These are phyloP conservation scores for Pulveroboletus ravenelii DNA, from an alignment of 768 basidiomycete species.

Conservation along the genomic window DNA sequence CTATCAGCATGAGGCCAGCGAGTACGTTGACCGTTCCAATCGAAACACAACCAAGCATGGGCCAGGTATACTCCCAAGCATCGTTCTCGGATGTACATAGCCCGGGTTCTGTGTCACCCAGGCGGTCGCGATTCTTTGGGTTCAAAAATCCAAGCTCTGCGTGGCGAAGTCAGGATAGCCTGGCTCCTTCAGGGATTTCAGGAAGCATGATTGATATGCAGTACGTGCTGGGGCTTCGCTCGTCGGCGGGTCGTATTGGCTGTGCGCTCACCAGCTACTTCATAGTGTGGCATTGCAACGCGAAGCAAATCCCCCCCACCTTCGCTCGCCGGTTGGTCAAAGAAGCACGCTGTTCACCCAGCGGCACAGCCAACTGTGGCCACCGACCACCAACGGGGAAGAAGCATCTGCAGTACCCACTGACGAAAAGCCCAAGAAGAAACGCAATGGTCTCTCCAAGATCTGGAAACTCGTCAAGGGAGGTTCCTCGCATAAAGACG, in stretches of 20 bases:
- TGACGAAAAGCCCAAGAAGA: slow-evolving; percentile 64
- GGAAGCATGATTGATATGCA: slow-evolving; percentile 94
- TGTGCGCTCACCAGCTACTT: slow-evolving; percentile 6
- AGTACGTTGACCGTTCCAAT: slow-evolving; percentile 58
- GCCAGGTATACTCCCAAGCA: slow-evolving; percentile 68
- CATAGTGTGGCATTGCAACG: slow-evolving; percentile 72
- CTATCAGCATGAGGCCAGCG: slow-evolving; percentile 51
- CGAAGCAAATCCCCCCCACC: slow-evolving; percentile 40
- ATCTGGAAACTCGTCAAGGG: slow-evolving; percentile 77
- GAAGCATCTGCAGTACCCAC: slow-evolving; percentile 17
- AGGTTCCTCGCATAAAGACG: slow-evolving; percentile 42
- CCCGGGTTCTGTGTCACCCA: slow-evolving; percentile 59
- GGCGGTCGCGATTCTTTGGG: slow-evolving; percentile 74
- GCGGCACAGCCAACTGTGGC: slow-evolving; percentile 54
- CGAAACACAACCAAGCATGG: slow-evolving; percentile 54
- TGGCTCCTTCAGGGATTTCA: slow-evolving; percentile 75
- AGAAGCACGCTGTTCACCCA: slow-evolving; percentile 30
- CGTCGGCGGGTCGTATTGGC: background rate
- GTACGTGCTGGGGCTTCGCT: slow-evolving; percentile 45
- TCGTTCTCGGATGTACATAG: slow-evolving; percentile 81
- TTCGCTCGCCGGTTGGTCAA: slow-evolving; percentile 33
- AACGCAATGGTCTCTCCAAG: slow-evolving; percentile 71
- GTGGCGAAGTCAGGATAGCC: slow-evolving; percentile 77
- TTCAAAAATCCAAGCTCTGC: slow-evolving; percentile 65
- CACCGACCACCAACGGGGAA: slow-evolving; percentile 35